Evolutionary conservation across 202 grass and related monocot genomes (phyloP).

Genomic region (Zizania palustris): DNA sequence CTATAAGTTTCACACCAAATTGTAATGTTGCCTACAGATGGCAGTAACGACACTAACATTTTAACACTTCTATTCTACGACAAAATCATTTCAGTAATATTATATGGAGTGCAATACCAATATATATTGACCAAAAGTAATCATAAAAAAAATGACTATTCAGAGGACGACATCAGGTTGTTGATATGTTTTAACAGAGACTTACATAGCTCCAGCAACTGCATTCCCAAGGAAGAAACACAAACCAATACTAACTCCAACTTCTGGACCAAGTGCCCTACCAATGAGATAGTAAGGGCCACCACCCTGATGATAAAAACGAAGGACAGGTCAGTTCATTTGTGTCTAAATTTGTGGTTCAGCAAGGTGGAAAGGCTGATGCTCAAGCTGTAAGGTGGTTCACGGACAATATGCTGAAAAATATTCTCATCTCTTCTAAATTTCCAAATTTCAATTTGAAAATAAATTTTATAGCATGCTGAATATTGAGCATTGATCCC

Average conservation of each 20-base stretch:
- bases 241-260: conserved; percentile 96
- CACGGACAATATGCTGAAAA: background rate
- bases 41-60: background rate
- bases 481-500: background rate
- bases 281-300: conserved; percentile 97
- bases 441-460: background rate
- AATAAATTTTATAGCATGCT: conserved; percentile 1
- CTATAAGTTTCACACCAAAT: background rate
- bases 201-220: conserved; percentile 97
- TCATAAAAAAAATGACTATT: background rate
- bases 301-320: conserved; percentile 57
- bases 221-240: conserved; percentile 99
- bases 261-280: conserved; percentile 92
- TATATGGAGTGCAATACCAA: background rate
- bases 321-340: background rate
- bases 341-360: background rate
- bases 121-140: background rate
- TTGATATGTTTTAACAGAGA: conserved; percentile 24
- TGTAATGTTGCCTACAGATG: background rate
- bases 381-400: conserved; percentile 4
- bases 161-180: background rate
- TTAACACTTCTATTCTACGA: conserved; percentile 5
- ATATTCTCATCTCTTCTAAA: background rate
- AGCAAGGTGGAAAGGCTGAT: background rate
- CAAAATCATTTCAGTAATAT: conserved; percentile 7